Evolutionary conservation across 345 rosid genomes (phyloP).

Genomic region (Eucalyptus polyanthemos): DNA sequence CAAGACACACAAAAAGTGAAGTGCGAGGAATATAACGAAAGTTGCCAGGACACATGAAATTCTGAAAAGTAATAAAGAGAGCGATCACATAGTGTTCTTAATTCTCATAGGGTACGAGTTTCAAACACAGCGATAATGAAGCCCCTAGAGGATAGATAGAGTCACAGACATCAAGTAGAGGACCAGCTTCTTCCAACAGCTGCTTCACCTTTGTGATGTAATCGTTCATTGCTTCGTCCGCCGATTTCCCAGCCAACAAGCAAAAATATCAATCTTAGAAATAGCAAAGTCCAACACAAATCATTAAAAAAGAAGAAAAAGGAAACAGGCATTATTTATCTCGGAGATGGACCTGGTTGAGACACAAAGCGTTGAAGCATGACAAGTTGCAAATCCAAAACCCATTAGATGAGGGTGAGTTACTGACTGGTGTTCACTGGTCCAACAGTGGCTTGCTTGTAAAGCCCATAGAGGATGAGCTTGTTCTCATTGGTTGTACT

Average conservation of each 20-base stretch:
- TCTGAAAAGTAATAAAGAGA: not conserved
- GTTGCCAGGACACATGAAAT: not conserved
- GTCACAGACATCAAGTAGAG: not conserved
- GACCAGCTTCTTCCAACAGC: conserved; percentile 2
- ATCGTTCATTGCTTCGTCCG: conserved; percentile 9
- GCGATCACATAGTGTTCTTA: not conserved
- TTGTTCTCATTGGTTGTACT: conserved; percentile 48
- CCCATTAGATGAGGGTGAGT: not conserved
- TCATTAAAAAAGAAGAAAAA: not conserved
- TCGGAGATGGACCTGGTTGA: not conserved
- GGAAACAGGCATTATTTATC: not conserved
- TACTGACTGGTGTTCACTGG: conserved; percentile 62
- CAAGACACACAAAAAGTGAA: not conserved
- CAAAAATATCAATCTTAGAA: not conserved
- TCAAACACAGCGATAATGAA: not conserved
- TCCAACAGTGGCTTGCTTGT: conserved; percentile 74
- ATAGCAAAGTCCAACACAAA: not conserved
- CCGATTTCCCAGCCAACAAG: not conserved
- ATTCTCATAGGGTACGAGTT: not conserved
- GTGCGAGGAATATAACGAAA: not conserved
- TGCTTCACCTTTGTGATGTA: conserved; percentile 13
- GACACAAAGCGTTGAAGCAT: not conserved
- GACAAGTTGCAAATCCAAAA: not conserved
- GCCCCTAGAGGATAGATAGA: not conserved
- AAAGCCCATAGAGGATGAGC: conserved; percentile 74